Evolutionary conservation across 805 yeast genomes (phyloP), one percentile per base, ranked within the genome.

Genomic region (Wickerhamiella azyma): DNA sequence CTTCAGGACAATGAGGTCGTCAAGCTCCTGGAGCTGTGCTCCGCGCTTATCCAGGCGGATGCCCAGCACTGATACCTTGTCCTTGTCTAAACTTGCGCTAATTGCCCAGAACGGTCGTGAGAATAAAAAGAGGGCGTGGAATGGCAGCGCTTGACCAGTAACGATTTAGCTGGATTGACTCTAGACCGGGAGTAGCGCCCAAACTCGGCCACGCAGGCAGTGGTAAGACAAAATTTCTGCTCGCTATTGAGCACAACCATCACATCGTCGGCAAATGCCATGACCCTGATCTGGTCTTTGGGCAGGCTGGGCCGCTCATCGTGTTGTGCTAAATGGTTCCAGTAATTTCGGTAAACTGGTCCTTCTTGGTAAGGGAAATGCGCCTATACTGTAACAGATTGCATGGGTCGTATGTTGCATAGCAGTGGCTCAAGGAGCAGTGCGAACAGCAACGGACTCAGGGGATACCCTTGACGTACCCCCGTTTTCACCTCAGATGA

Each of bases 401-500:
- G 11, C 14, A 28, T 39, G 19, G 6, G n/a, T 13, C 42, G 9
- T 5, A 39, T 21, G 24, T 14, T 9, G 36, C 42, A 28, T 5
- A 39, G 29, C 7, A 39, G 16, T 2, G 36, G 42, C 19, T 39
- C 42, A 4, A 39, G 42, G 11, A 28, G 13, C 9, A 39, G 36
- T 3, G 42, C 42, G 18, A 21, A 39, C 9, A 39, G 42, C 19
- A 39, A 14, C 5, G 42, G 42, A 14, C 42, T 39, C 42, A 39
- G 10, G 8, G 42, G 42, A 18, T 39, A 35, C 9, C 42, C 42
- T 16, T 39, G 42, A 8, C 42, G 24, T 8, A 39, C 42, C 3
- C 42, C 42, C 5, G 42, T 39, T 14, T 16, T 6, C 6, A 39
- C 26, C 36, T n/a, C n/a, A n/a, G n/a, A n/a, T n/a, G n/a, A n/a